These are phyloP conservation scores for Cryptosporidium sp. DNA, from an alignment of 169 alveolate species.

Conservation along the genomic window DNA sequence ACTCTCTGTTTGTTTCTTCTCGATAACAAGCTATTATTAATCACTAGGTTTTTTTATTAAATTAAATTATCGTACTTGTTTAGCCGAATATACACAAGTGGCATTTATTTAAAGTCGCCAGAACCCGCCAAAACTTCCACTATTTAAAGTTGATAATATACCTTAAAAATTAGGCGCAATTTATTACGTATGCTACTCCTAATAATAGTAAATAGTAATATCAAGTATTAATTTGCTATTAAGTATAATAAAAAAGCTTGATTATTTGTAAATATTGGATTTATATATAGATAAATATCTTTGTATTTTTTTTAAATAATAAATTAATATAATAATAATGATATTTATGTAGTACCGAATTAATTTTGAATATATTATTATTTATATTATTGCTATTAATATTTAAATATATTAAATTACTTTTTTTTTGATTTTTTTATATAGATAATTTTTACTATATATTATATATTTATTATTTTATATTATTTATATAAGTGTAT, in stretches of 20 bases:
- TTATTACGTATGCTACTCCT: slow-evolving; percentile 9
- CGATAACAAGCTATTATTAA: neutral
- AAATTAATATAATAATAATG: too few relatives aligned
- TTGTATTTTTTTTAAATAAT: neutral
- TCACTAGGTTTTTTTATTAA: neutral
- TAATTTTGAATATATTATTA: neutral
- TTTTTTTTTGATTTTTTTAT: too few relatives aligned
- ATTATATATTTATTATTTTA: too few relatives aligned
- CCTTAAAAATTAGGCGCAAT: slow-evolving; percentile 1
- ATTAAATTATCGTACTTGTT: neutral
- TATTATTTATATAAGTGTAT: too few relatives aligned
- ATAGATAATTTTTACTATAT: too few relatives aligned
- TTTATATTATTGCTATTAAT: neutral
- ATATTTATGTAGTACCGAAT: neutral
- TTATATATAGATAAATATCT: neutral
- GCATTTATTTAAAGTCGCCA: neutral
- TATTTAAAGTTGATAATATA: neutral
- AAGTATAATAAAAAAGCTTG: neutral
- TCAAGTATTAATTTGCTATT: neutral
- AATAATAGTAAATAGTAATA: neutral
- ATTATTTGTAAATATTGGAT: neutral
- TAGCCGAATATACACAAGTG: neutral
- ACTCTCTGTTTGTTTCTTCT: neutral
- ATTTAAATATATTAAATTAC: too few relatives aligned
- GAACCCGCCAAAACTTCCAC: slow-evolving; percentile 18